Base-by-base conservation (phyloP, 2,329 filamentous ascomycete genomes). In the Aaosphaeria arxii region DNA sequence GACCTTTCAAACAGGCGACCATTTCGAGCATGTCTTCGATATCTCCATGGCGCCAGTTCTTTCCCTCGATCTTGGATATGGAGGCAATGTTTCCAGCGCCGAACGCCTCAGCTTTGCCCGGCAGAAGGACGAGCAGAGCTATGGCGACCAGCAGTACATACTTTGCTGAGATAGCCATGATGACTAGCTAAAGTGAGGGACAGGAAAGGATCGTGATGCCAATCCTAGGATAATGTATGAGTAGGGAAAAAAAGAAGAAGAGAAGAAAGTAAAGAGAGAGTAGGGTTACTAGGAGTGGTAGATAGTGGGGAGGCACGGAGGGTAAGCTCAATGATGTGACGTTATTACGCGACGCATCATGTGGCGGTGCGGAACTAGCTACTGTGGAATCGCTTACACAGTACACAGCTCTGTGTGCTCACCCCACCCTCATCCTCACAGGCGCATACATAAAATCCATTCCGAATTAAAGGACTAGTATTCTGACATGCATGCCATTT, bases 31-130 rank as follows among this genome's bases (percentile, higher is more conserved):
- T 72, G 51, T 78, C 76, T 55, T 78, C 76, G 47, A 78, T 77
- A 55, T 78, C 76, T 49, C 76, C 76, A 74, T 78, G 76, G 43
- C 76, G 72, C 74, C 74, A 78, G 58, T 78, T 78, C 50, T 74
- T 66, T 6, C 76, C 76, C 57, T 78, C 66, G 24, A 70, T 61
- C 40, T 66, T 68, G 1, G 64, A 67, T 43, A 70, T 68, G 9
- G 61, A 66, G 11, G 66, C 65, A 42, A 70, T 70, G 54, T 78
- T 78, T 31, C 76, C 76, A 5, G 76, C 76, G 43, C 76, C 76
- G 53, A 78, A 78, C 43, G 70, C 71, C 30, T 65, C 57, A 45
- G 66, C 66, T 42, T 64, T 66, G 17, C 59, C 52, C 7, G 69
- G 69, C 13, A 71, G 54, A 9, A 71, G 55, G 39, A 71, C 65